phyloP scores from a whole-genome alignment of 257 asterid species.

The Mentha longifolia region DNA sequence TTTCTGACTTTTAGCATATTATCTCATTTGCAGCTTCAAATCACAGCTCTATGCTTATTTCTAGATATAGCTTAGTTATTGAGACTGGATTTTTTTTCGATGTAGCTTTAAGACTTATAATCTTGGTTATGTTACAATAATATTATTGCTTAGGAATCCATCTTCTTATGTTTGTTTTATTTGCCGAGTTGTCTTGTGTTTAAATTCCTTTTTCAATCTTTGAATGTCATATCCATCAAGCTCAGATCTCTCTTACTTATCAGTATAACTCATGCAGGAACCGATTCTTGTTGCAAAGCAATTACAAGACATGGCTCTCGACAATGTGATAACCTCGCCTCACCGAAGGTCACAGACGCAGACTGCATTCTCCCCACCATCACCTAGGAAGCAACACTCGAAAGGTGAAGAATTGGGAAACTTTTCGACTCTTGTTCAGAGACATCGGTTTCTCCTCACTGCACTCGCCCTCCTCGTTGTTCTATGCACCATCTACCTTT shows the following conservation, averaged over 20 bases:
- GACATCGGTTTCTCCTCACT: conserved; percentile 71
- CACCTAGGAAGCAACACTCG: conserved; percentile 43
- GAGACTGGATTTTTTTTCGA: not conserved
- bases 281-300: conserved; percentile 27
- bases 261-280: conserved; percentile 34
- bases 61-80: no score
- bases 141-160: not conserved
- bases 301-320: conserved; percentile 52
- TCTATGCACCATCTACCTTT: conserved; percentile 72
- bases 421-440: conserved; percentile 55
- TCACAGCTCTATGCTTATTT: not conserved
- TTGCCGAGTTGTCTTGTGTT: not conserved
- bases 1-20: not conserved
- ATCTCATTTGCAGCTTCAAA: not conserved
- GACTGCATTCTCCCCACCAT: conserved; percentile 54
- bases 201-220: not conserved
- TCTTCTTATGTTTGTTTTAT: not conserved
- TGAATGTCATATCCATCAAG: not conserved
- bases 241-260: not conserved
- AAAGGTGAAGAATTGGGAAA: conserved; percentile 54
- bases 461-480: conserved; percentile 61
- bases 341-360: conserved; percentile 70
- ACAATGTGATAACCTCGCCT: conserved; percentile 64
- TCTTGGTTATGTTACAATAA: conserved; percentile 14
- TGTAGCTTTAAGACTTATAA: not conserved